These are phyloP conservation scores for Vanderwaltozyma verrucispora DNA, from an alignment of 805 yeast species.

Conservation along the genomic window DNA sequence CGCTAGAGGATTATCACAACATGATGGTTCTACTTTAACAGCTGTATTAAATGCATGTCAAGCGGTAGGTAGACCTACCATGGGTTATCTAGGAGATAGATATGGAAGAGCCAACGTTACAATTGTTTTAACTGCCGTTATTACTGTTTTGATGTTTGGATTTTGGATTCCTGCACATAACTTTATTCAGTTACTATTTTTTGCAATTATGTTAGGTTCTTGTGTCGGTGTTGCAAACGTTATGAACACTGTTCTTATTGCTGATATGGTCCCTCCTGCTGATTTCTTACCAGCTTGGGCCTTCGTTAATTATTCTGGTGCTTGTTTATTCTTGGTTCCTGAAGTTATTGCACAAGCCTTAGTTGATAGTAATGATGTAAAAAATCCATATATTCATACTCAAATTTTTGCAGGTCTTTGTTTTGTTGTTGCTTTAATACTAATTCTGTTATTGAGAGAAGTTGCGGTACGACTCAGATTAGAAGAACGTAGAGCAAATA, in stretches of 20 bases:
- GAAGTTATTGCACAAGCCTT: slow-evolving; percentile 48
- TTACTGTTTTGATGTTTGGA: slow-evolving; percentile 32
- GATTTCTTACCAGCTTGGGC: slow-evolving; percentile 33
- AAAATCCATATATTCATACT: slow-evolving; percentile 42
- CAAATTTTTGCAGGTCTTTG: slow-evolving; percentile 51
- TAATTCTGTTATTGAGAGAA: slow-evolving; percentile 42
- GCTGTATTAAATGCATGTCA: slow-evolving; percentile 40
- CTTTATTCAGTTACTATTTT: slow-evolving; percentile 33
- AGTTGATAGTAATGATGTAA: slow-evolving; percentile 16
- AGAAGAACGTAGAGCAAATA: neutral
- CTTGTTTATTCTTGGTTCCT: slow-evolving; percentile 32
- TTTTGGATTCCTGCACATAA: slow-evolving; percentile 41
- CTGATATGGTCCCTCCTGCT: slow-evolving; percentile 32
- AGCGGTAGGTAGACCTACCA: slow-evolving; percentile 38
- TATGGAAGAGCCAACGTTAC: slow-evolving; percentile 40
- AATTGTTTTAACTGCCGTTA: slow-evolving; percentile 26
- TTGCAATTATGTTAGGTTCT: slow-evolving; percentile 35
- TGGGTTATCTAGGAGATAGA: slow-evolving; percentile 37
- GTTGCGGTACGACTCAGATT: slow-evolving; percentile 31
- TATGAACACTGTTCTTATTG: slow-evolving; percentile 33
- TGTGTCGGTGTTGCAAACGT: slow-evolving; percentile 38
- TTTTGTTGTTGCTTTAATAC: slow-evolving; percentile 33
- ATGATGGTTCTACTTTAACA: slow-evolving; percentile 36
- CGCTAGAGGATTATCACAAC: slow-evolving; percentile 35
- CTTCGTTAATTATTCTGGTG: slow-evolving; percentile 25